Percentiles rank a stretch among this genome's conserved stretches.
These are phyloP conservation scores for Hypocrella siamensis DNA, from an alignment of 2,329 filamentous ascomycete genomes.

Conservation along the genomic window DNA sequence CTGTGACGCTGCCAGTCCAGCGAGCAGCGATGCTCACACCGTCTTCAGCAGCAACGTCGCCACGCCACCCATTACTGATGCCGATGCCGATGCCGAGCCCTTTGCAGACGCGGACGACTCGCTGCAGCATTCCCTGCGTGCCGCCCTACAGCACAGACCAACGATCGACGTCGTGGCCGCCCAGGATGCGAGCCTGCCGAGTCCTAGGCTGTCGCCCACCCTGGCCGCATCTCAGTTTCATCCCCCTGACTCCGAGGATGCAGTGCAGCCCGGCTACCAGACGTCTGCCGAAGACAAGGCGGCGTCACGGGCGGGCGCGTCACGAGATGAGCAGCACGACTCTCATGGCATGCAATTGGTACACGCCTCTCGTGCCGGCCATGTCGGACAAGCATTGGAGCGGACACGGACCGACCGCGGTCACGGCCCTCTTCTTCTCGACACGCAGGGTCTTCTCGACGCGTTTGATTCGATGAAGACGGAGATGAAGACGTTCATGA, in stretches of 20 bases:
- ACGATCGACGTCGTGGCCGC: slow-evolving; percentile 54
- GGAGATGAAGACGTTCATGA: slow-evolving; percentile 87
- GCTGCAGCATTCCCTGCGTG: slow-evolving; percentile 28
- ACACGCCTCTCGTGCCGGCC: slow-evolving; percentile 8
- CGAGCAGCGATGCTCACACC: slow-evolving; percentile 39
- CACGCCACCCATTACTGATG: slow-evolving; percentile 61
- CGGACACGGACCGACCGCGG: background rate
- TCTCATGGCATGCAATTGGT: slow-evolving; percentile 5
- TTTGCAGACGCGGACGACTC: slow-evolving; percentile 35
- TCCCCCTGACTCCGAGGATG: slow-evolving; percentile 28
- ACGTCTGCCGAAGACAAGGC: slow-evolving; percentile 13
- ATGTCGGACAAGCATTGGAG: background rate
- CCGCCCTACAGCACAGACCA: slow-evolving; percentile 31
- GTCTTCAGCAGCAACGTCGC: slow-evolving; percentile 49
- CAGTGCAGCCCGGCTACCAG: slow-evolving; percentile 17
- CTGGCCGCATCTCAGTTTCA: slow-evolving; percentile 52
- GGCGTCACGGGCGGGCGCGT: slow-evolving; percentile 22
- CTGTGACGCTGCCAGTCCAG: slow-evolving; percentile 34
- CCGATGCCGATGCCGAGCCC: slow-evolving; percentile 53
- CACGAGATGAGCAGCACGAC: slow-evolving; percentile 18
- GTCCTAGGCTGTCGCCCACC: slow-evolving; percentile 85
- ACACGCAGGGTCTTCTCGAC: slow-evolving; percentile 75
- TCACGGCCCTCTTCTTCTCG: slow-evolving; percentile 36
- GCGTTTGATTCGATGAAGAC: slow-evolving; percentile 82
- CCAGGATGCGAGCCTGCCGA: slow-evolving; percentile 85